Evolutionary conservation across 179 eudicot species (phyloP).

Genomic region (Beta macrorhiza): DNA sequence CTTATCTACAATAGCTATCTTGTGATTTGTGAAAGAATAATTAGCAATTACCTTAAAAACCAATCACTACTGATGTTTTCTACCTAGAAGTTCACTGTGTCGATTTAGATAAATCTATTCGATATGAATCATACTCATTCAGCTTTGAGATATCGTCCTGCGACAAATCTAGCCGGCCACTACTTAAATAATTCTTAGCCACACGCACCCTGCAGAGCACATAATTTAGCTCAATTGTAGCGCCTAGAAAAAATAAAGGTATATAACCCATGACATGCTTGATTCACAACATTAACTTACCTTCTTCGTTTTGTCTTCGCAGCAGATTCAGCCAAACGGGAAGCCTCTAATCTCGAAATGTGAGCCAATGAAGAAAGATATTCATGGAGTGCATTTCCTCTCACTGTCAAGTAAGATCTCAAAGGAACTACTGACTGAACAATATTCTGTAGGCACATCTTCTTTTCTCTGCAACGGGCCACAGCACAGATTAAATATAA

Average conservation of each 20-base stretch:
- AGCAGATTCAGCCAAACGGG: constrained; percentile 52
- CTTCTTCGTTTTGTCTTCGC: constrained; percentile 53
- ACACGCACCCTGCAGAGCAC: constrained; percentile 50
- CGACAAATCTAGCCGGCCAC: constrained; percentile 54
- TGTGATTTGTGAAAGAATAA: constrained; percentile 18
- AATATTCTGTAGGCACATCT: constrained; percentile 39
- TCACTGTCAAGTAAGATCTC: constrained; percentile 50
- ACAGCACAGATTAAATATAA: background rate
- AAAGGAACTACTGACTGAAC: constrained; percentile 62
- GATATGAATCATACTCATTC: constrained; percentile 38
- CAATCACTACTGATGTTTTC: background rate
- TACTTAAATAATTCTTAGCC: constrained; percentile 59
- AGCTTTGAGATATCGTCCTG: constrained; percentile 56
- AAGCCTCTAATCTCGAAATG: constrained; percentile 71
- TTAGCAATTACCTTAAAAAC: background rate
- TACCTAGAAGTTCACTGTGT: constrained; percentile 15
- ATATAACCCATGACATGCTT: no score
- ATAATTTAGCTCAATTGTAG: constrained; percentile 3
- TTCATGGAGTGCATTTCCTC: constrained; percentile 62
- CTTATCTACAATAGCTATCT: constrained; percentile 20
- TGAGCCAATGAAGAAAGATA: constrained; percentile 76
- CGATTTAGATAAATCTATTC: constrained; percentile 25
- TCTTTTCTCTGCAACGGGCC: constrained; percentile 49
- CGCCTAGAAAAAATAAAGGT: no score
- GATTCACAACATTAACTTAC: constrained; percentile 31